Evolutionary conservation across 1,284 basidiomycete species (phyloP).

Genomic region (Trichosporon asahii): DNA sequence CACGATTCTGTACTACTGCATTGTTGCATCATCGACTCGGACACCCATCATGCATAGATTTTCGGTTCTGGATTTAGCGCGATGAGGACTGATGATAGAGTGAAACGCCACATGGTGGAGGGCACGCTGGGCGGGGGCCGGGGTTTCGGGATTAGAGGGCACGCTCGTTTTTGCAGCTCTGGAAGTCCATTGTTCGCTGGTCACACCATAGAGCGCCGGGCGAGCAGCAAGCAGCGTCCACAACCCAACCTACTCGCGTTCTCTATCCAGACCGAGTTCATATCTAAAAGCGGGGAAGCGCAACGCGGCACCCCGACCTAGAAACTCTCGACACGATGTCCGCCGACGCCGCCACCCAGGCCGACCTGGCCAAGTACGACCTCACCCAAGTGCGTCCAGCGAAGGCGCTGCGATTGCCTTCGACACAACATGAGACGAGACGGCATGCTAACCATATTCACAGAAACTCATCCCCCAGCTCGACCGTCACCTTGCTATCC

Average conservation of each 20-base stretch:
- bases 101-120: constrained; percentile 11
- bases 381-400: constrained; percentile 58
- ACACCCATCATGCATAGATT: constrained; percentile 8
- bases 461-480: constrained; percentile 89
- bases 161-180: constrained; percentile 15
- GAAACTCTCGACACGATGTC: constrained; percentile 9
- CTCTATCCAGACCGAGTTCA: constrained; percentile 17
- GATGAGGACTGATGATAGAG: neutral
- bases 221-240: constrained; percentile 10
- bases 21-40: constrained; percentile 2
- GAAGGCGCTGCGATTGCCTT: neutral
- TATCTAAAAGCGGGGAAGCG: constrained; percentile 10
- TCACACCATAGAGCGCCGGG: constrained; percentile 4
- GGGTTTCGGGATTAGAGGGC: constrained; percentile 15
- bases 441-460: constrained; percentile 17
- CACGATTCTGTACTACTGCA: constrained; percentile 9
- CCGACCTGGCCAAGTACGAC: constrained; percentile 75
- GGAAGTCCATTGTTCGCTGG: constrained; percentile 1
- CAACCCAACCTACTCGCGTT: constrained; percentile 18
- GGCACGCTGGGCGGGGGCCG: constrained; percentile 1
- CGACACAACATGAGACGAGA: neutral
- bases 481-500: constrained; percentile 90
- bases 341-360: constrained; percentile 7
- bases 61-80: neutral
- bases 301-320: constrained; percentile 11